These are phyloP conservation scores for Cladosporium sp. DNA, from an alignment of 2,329 filamentous ascomycete genomes.

Conservation along the genomic window DNA sequence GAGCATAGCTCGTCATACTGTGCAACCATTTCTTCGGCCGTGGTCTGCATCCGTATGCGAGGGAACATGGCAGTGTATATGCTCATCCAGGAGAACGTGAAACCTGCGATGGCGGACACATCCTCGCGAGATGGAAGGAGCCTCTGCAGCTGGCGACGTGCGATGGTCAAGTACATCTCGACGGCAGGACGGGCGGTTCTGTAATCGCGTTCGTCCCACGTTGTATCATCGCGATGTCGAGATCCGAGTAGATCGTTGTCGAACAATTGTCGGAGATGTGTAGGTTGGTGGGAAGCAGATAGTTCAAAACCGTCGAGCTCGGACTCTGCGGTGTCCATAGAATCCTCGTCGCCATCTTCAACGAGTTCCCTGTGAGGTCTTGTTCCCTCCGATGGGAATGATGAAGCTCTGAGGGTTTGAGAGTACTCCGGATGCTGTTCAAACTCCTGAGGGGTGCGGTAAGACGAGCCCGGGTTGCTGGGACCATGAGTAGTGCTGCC, in stretches of 20 bases:
- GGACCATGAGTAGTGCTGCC: background rate
- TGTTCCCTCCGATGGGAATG: background rate
- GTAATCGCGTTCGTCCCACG: background rate
- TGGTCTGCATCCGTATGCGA: conserved; percentile 26
- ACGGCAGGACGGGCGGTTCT: background rate
- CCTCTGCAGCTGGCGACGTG: conserved; percentile 27
- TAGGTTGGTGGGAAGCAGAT: conserved; percentile 30
- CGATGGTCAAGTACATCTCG: conserved; percentile 23
- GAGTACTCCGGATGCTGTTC: background rate
- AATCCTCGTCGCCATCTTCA: background rate
- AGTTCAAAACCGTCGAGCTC: conserved; percentile 22
- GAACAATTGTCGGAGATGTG: conserved; percentile 37
- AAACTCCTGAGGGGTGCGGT: background rate
- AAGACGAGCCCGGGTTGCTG: background rate
- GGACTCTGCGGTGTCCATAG: background rate
- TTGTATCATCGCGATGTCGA: background rate
- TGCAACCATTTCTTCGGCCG: conserved; percentile 30
- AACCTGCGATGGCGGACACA: conserved; percentile 27
- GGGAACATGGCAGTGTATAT: conserved; percentile 33
- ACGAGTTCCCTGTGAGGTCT: background rate
- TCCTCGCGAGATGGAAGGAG: conserved; percentile 34
- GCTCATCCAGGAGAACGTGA: conserved; percentile 28
- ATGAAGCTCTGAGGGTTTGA: background rate
- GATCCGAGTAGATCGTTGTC: conserved; percentile 35
- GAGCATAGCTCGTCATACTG: conserved; percentile 32